Base-by-base conservation (phyloP, 345 rosid species). In the Gossypium mustelinum region DNA sequence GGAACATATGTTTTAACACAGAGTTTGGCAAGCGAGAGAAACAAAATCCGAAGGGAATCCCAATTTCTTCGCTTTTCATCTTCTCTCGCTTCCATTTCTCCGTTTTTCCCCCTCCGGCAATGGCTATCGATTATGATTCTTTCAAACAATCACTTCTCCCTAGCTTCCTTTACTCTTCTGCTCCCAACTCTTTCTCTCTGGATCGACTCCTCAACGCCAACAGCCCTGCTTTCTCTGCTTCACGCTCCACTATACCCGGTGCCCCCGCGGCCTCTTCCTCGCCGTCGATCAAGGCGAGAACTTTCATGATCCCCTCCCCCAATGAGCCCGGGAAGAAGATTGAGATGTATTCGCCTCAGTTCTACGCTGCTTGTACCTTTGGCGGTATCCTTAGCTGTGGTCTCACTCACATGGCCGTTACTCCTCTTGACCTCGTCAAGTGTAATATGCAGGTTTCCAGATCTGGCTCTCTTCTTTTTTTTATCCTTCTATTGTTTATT, bases 351-450 rank as follows among this genome's bases (percentile, higher is more conserved):
- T 93, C 98, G 0, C 94, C 95, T 1, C 88, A 89, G 34, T 93
- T 89, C 78, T 96, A 96, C 70, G 97, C 97, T 27, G 94, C 99
- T 2, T 91, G 98, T 70, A 93, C 98, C 8, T 62, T 68, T 55
- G 99, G 98, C 9, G 99, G 99, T 25, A 88, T 92, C 55, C 84
- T 96, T 76, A 86, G 99, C 88, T 96, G 98, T 64, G 99, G 62
- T 57, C 62, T 89, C 50, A 96, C 99, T 80, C 99, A 96, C 81
- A 96, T 47, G 97, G 18, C 92, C 57, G 90, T 96, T 74, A 96
- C 99, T 73, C 99, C 99, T 73, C 99, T 96, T 72, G 99, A 96
- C 79, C 97, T 93, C 39, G 97, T 96, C 90, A 96, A 96, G 87
- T 93, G 99, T 72, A 96, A 96, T 80, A 96, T 96, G 98, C 99